Base-by-base conservation (phyloP, 1,139 yeast genomes). In the Yamadazyma diddensiae region DNA sequence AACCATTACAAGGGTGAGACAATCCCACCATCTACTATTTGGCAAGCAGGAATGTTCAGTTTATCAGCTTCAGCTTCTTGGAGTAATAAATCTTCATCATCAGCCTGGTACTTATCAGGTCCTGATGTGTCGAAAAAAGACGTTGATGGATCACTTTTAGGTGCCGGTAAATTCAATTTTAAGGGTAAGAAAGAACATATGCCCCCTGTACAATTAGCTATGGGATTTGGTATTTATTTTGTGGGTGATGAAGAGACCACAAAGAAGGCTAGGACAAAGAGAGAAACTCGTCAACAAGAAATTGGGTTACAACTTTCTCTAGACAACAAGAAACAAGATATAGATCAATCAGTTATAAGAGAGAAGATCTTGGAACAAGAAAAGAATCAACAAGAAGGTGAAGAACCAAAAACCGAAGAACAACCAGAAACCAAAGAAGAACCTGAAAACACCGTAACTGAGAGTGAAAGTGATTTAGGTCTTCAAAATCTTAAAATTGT, bases 221-320 rank as follows among this genome's bases (percentile, higher is more conserved):
- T 92, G 94, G 98, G 98, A 0, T 68, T 88, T 42, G 97, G 86
- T 0, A 72, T 92, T 38, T 55, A 85, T 39, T 85, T 94, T 82
- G 62, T 82, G 34, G 75, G 81, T 5, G 80, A 78, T 44, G 81
- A 75, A 30, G 75, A 63, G 11, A 66, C 79, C 1, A 57, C 72
- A 3, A 52, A 52, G 14, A 65, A 61, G 37, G 70, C 75, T 35
- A 60, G 59, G 21, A 58, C 55, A 5, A 44, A 49, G 7, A 60
- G 79, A 39, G 26, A 48, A 3, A 45, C 53, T 4, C 65, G 64
- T 38, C 74, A 73, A 41, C 59, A 62, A 14, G 77, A 72, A 34
- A 63, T 68, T 24, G 80, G 77, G 0, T 56, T 74, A 28, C 61
- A 63, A 33, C 50, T 65, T 13, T 62, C 61, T 1, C 49, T 59